phyloP scores from a whole-genome alignment of 164 flowering plant genomes.

The Piper betle region DNA sequence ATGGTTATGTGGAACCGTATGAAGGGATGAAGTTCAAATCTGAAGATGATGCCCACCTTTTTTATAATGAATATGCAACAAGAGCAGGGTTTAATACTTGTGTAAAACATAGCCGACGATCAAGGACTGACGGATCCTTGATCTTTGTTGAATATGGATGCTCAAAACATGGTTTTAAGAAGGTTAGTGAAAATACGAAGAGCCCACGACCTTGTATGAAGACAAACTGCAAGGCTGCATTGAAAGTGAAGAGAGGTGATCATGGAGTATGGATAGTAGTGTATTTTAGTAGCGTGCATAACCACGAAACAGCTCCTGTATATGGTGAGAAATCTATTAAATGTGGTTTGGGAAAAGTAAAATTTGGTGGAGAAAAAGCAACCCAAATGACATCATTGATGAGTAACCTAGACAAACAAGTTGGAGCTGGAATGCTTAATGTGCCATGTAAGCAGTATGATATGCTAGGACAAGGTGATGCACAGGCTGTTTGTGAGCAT shows the following conservation, averaged over 20 bases:
- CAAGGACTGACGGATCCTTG: background rate
- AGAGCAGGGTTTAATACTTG: background rate
- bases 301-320: slow-evolving; percentile 1
- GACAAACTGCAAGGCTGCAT: slow-evolving; percentile 1
- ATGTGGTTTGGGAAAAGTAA: background rate
- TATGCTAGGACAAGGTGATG: slow-evolving; percentile 2
- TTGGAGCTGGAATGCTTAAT: background rate
- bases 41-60: background rate
- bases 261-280: background rate
- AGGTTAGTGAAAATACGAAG: background rate
- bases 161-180: background rate
- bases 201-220: background rate
- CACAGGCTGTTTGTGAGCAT: background rate
- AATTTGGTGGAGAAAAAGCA: background rate
- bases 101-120: background rate
- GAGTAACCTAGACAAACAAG: background rate
- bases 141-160: background rate
- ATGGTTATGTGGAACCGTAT: background rate
- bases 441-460: background rate
- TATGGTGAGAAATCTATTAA: background rate
- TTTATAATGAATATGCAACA: background rate
- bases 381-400: background rate
- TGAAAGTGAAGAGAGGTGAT: background rate
- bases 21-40: slow-evolving; percentile 1
- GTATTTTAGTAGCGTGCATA: background rate